phyloP scores from a whole-genome alignment of 768 basidiomycete species.

The Russula abietina region DNA sequence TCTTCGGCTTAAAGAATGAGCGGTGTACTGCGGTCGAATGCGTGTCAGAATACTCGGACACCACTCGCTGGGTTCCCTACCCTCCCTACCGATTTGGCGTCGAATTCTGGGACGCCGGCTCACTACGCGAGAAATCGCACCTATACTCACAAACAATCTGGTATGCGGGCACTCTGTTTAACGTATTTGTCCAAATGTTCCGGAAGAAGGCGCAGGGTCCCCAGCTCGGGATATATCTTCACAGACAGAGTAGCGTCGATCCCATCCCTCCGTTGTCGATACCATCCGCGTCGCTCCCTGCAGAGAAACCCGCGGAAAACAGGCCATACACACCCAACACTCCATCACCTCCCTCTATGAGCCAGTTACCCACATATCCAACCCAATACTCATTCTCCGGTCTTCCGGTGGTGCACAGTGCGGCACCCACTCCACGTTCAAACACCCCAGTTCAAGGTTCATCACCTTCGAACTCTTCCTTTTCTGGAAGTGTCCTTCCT shows the following conservation, averaged over 20 bases:
- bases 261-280: conserved; percentile 68
- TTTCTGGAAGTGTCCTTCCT: conserved; percentile 29
- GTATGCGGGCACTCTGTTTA: conserved; percentile 85
- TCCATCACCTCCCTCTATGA: conserved; percentile 8
- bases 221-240: conserved; percentile 85
- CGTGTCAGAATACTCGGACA: conserved; percentile 39
- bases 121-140: conserved; percentile 77
- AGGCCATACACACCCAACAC: conserved; percentile 1
- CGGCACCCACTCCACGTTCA: conserved; percentile 14
- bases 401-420: conserved; percentile 13
- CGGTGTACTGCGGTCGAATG: conserved; percentile 40
- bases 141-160: conserved; percentile 82
- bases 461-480: conserved; percentile 22
- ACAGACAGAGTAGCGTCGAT: conserved; percentile 78
- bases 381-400: conserved; percentile 22
- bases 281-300: conserved; percentile 31
- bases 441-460: conserved; percentile 22
- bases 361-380: conserved; percentile 1
- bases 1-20: conserved; percentile 56
- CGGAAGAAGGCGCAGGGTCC: conserved; percentile 57
- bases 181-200: conserved; percentile 84
- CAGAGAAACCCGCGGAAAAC: conserved; percentile 3
- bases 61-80: conserved; percentile 57
- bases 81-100: conserved; percentile 81
- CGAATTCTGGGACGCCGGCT: conserved; percentile 85